Conservation (phyloP, 148 eudicot genomes). For the Polygonum aviculare region DNA sequence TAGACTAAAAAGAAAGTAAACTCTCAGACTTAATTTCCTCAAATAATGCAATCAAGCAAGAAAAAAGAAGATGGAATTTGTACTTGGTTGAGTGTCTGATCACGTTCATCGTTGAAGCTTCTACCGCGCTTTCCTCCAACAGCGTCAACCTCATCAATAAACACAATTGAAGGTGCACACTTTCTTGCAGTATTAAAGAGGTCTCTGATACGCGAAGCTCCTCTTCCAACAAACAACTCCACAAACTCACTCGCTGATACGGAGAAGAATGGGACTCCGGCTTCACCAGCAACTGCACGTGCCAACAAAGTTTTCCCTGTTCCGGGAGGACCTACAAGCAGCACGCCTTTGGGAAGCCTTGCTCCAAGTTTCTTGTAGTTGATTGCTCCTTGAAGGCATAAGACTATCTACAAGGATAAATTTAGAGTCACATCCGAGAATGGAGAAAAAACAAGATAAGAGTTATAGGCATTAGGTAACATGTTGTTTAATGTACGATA, state of each 20-base stretch:
- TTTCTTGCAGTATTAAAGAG: conserved; percentile 86
- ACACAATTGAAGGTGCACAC: conserved; percentile 76
- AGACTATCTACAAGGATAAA: conserved; percentile 49
- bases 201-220: conserved; percentile 97
- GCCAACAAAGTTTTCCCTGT: conserved; percentile 96
- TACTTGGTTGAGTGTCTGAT: conserved; percentile 96
- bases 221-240: conserved; percentile 94
- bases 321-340: conserved; percentile 97
- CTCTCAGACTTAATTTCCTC: neutral
- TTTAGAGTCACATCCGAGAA: neutral
- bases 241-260: conserved; percentile 99
- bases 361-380: conserved; percentile 84
- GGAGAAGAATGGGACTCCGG: conserved; percentile 91
- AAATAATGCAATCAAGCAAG: neutral
- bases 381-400: conserved; percentile 83
- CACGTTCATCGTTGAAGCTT: conserved; percentile 95
- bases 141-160: conserved; percentile 97
- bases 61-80: neutral
- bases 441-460: neutral
- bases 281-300: conserved; percentile 99
- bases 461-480: neutral
- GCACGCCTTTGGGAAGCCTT: conserved; percentile 87
- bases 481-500: neutral
- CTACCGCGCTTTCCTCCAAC: conserved; percentile 98
- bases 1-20: too few relatives aligned